phyloP scores from a whole-genome alignment of 2,329 filamentous ascomycete genomes.

The Dendrostoma leiphaemia region DNA sequence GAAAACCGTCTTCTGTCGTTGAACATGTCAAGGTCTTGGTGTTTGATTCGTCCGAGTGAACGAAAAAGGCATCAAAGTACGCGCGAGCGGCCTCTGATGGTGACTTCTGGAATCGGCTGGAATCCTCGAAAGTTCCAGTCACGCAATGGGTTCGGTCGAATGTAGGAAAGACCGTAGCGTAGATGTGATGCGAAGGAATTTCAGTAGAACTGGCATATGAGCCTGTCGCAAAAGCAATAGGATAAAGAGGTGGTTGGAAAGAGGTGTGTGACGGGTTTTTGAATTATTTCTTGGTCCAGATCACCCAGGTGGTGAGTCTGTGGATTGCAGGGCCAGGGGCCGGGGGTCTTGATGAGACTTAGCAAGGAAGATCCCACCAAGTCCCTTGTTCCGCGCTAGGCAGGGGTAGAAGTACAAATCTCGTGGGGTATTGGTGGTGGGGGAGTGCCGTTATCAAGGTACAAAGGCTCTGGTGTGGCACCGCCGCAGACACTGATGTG shows the following conservation, averaged over 20 bases:
- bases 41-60: slow-evolving; percentile 19
- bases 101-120: slow-evolving; percentile 36
- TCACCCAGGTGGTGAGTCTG: slow-evolving; percentile 6
- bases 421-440: slow-evolving; percentile 17
- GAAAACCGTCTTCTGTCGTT: slow-evolving; percentile 52
- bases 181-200: slow-evolving; percentile 8
- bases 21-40: slow-evolving; percentile 53
- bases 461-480: slow-evolving; percentile 8
- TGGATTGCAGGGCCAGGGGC: neutral
- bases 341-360: neutral
- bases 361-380: slow-evolving; percentile 6
- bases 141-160: slow-evolving; percentile 18
- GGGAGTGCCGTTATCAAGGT: slow-evolving; percentile 22
- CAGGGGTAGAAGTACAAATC: slow-evolving; percentile 8
- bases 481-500: neutral
- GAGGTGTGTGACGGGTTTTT: slow-evolving; percentile 20
- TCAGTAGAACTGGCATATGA: slow-evolving; percentile 22
- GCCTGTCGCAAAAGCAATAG: slow-evolving; percentile 21
- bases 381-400: slow-evolving; percentile 1
- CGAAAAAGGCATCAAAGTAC: slow-evolving; percentile 34
- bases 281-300: slow-evolving; percentile 7
- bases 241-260: slow-evolving; percentile 14
- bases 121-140: slow-evolving; percentile 34
- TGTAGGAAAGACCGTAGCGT: slow-evolving; percentile 12
- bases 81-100: slow-evolving; percentile 33